A percentile compares a stretch with the other conserved stretches of the same genome.
Conservation (phyloP, 169 alveolate species). For the Plasmodium reichenowi region DNA sequence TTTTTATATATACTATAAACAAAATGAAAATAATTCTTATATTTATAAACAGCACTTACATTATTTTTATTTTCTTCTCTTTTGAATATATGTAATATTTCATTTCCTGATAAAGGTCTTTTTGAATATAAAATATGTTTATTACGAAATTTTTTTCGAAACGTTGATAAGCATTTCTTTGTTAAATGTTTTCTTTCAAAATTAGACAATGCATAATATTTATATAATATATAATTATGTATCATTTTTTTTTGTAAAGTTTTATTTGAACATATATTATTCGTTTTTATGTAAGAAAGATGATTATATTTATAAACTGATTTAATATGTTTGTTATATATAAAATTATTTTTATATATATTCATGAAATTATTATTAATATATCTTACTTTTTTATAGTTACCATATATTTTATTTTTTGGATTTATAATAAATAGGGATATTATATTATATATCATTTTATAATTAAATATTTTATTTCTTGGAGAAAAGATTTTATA, state of each 20-base stretch:
- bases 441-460: background rate
- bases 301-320: conserved; percentile 23
- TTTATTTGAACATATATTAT: background rate
- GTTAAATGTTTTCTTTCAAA: conserved; percentile 45
- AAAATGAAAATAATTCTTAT: conserved; percentile 69
- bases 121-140: conserved; percentile 47
- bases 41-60: conserved; percentile 27
- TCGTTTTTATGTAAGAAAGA: conserved; percentile 33
- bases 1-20: conserved; percentile 60
- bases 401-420: conserved; percentile 7
- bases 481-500: conserved; percentile 36
- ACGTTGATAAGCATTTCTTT: conserved; percentile 10
- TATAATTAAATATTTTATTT: conserved; percentile 3
- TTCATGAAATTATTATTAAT: conserved; percentile 14
- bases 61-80: conserved; percentile 68
- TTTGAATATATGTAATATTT: conserved; percentile 45
- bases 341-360: conserved; percentile 25
- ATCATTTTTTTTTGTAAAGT: conserved; percentile 37
- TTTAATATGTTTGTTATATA: conserved; percentile 52
- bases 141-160: conserved; percentile 46
- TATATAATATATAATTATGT: conserved; percentile 57
- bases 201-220: conserved; percentile 60
- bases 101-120: conserved; percentile 20
- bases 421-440: background rate
- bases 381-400: conserved; percentile 6